Evolutionary conservation across 1,284 basidiomycete genomes (phyloP).

Genomic region (Singerocomus rubriflavus): DNA sequence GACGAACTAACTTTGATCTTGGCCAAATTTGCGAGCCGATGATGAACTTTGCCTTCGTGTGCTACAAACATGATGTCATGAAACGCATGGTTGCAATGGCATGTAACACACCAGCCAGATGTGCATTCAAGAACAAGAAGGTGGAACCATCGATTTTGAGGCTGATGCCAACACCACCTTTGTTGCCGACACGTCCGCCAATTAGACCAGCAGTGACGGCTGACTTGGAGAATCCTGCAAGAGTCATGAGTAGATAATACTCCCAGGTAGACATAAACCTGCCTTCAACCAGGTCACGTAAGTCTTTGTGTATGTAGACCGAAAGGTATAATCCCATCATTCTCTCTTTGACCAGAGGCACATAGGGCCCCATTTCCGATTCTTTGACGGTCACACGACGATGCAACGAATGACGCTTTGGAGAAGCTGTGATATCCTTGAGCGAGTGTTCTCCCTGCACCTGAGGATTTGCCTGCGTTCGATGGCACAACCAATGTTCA

Average conservation of each 20-base stretch:
- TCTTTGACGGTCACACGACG: constrained; percentile 41
- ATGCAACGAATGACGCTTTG: constrained; percentile 29
- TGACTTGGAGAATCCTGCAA: constrained; percentile 63
- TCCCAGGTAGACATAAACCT: constrained; percentile 7
- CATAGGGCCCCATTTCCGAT: constrained; percentile 64
- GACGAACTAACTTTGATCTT: constrained; percentile 64
- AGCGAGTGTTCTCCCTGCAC: constrained; percentile 14
- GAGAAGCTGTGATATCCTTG: constrained; percentile 23
- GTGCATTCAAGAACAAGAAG: constrained; percentile 82
- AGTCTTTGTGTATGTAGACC: constrained; percentile 67
- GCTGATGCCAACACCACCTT: constrained; percentile 82
- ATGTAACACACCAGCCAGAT: constrained; percentile 65
- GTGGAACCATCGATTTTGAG: constrained; percentile 72
- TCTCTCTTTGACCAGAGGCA: constrained; percentile 78
- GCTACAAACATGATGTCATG: constrained; percentile 41
- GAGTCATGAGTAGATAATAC: constrained; percentile 3
- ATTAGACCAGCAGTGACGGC: constrained; percentile 85
- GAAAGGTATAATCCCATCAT: constrained; percentile 86
- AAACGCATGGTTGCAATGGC: neutral
- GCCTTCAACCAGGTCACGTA: constrained; percentile 60
- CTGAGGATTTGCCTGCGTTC: constrained; percentile 31
- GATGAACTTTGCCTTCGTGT: constrained; percentile 68
- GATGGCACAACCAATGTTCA: constrained; percentile 69
- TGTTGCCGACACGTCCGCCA: constrained; percentile 83
- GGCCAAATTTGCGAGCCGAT: constrained; percentile 65